Base-by-base conservation (phyloP, 768 basidiomycete genomes). In the Auriscalpium microsporum region DNA sequence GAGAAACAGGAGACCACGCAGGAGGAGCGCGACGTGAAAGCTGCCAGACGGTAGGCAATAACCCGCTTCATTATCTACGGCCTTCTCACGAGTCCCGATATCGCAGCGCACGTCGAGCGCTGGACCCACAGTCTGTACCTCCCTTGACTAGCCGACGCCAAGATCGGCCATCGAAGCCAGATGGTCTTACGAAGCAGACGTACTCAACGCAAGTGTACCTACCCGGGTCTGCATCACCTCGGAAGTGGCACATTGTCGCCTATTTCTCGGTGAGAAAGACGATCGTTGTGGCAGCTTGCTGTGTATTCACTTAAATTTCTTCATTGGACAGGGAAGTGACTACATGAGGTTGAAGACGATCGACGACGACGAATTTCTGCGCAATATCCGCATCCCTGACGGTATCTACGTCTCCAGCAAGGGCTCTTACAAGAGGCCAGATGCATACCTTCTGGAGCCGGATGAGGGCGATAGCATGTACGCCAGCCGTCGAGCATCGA, bases 121-220 rank as follows among this genome's bases (percentile, higher is more conserved):
- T 83, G 46, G 83, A 86, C 68, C 82, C 84, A 16, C 76, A 73
- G 56, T 78, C 78, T 45, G 69, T 75, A 38, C 71, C 81, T 16
- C 79, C 83, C 49, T 74, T 83, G 14, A 80, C 82, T 33, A 79
- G 80, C 53, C 78, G 85, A 65, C 76, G 88, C 58, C 87, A 87
- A 67, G 86, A 89, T 65, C 73, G 87, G 8, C 87, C 87, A 10
- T 81, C 86, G 38, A 88, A 89, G 61, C 82, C 82, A 14, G 81
- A 86, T 58, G 88, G 88, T n/a, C 75, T 90, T 51, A 90, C 87
- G 45, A 90, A 90, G 71, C 88, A 90, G 66, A 90, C 88, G 0
- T 90, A 89, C 64, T 89, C 87, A 8, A 87, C 87, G 33, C 80
- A 82, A 40, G 86, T 88, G 46, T 76, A 83, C 64, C 72, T 83